Evolutionary conservation across 1,139 yeast genomes (phyloP), one percentile per base, ranked within the genome.

Genomic region (Yamadazyma epiphylla): DNA sequence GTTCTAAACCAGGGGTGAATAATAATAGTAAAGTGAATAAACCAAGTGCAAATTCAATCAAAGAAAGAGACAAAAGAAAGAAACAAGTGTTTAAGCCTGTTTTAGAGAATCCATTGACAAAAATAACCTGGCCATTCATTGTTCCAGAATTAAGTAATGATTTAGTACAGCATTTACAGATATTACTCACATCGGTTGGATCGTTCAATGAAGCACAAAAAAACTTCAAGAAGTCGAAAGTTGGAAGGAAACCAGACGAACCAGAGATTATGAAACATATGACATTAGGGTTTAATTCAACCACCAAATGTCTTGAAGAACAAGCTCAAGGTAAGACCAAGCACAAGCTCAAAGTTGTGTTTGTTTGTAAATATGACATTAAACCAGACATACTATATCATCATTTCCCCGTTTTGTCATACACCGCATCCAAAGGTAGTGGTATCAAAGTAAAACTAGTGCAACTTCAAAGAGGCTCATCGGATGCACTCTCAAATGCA

Each of bases 11-110:
- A n/a, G n/a, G n/a, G n/a, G n/a, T n/a, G n/a, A n/a, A n/a, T n/a
- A n/a, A n/a, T n/a, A 23, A 19, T n/a, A 10, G n/a, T n/a, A 36
- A 33, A 23, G 26, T 30, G 5, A 19, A 26, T 6, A 36, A 32
- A 21, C 33, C 43, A 9, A 27, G 39, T 2, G 36, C 42, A 7
- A 60, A 59, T 9, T 64, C 74, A 0, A 37, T 68, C 4, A 64
- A 69, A 36, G 71, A 64, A 28, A 39, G 60, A 4, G 76, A 70
- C 29, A 55, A 54, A 32, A 70, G 67, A 40, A 58, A 71, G 31
- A 58, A 68, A 31, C 77, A 74, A 37, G 74, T 77, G 3, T 74
- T 73, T 49, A 78, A 76, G 46, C 82, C 85, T 0, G 60, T 79
- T 4, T 58, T 79, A 13, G 79, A 77, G 22, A 77, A 75, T 39